Evolutionary conservation across 1,284 basidiomycete genomes (phyloP), one percentile per base, ranked within the genome.

Genomic region (Sutorius eximius): DNA sequence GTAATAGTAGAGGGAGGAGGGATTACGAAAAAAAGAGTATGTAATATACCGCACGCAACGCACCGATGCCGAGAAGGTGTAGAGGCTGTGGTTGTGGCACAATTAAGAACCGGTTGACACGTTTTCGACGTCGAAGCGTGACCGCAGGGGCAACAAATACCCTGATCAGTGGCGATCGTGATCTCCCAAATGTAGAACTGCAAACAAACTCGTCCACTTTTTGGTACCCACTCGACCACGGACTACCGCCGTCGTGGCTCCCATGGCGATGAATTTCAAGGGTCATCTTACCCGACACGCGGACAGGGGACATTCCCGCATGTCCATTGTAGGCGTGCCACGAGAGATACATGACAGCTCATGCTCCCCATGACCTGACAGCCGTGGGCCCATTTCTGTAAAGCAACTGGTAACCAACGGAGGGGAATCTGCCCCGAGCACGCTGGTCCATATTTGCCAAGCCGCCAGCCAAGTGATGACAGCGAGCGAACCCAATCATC

Each of bases 41-140:
- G 49, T 62, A 49, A 63, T 49, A 44, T 47, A 52, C 36, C 41
- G 49, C 36, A 57, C 18, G 36, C 37, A 20, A 11, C 37, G 38
- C 49, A 40, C 33, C n/a, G 53, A 48, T 52, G 57, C 57, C 63
- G 58, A 61, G 63, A 56, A 59, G 8, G 9, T 18, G 11, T 22
- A 18, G 42, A 50, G 53, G 58, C 60, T 51, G 62, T 62, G 53
- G 41, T 7, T n/a, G 44, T 60, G 45, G 49, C 52, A 45, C 30
- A 10, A 37, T 37, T 18, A 6, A 24, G 55, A 30, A 15, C 30
- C 30, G n/a, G 11, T 10, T 48, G 66, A 63, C 66, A 67, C 62
- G 63, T 65, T 69, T 65, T 65, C 63, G 63, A 69, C 62, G 54
- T 62, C 62, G 66, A 67, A 43, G 46, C 36, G 40, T 55, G 59